A percentile compares a stretch with the other conserved stretches of the same genome.
Evolutionary conservation across 495 filamentous ascomycete genomes (phyloP).

Genomic region (Hypoxylon intermedium): DNA sequence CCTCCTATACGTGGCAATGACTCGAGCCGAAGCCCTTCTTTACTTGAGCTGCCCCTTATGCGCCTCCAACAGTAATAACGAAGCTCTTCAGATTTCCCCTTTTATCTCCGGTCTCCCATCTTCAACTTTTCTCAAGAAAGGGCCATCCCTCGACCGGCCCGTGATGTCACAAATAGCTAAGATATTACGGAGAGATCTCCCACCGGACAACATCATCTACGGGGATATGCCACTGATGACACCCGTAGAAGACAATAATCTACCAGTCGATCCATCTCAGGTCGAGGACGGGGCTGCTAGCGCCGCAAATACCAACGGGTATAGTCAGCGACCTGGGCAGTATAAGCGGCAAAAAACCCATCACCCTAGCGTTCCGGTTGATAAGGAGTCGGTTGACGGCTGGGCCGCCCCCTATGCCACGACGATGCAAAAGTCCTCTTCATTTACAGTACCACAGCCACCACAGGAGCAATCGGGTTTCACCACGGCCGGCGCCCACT

Average conservation of each 20-base stretch:
- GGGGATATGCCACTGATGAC: conserved; percentile 51
- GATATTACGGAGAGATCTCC: conserved; percentile 50
- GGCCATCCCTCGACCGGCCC: conserved; percentile 53
- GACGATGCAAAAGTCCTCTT: conserved; percentile 54
- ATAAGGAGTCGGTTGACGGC: conserved; percentile 33
- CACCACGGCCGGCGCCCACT: conserved; percentile 51
- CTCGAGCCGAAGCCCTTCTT: conserved; percentile 86
- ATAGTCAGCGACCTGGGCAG: conserved; percentile 20
- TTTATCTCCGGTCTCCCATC: conserved; percentile 47
- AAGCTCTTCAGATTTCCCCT: conserved; percentile 47
- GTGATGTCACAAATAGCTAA: conserved; percentile 49
- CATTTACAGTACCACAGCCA: conserved; percentile 48
- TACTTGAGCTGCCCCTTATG: conserved; percentile 82
- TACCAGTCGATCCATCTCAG: conserved; percentile 47
- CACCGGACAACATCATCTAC: conserved; percentile 50
- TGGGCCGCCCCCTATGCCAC: conserved; percentile 50
- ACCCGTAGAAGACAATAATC: conserved; percentile 49
- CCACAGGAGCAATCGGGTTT: conserved; percentile 46
- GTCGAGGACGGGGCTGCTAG: no score
- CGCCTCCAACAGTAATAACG: conserved; percentile 41
- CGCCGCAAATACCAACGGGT: conserved; percentile 1
- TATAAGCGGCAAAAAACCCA: conserved; percentile 42
- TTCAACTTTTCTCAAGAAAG: conserved; percentile 49
- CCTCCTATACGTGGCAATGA: conserved; percentile 98
- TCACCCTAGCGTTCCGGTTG: conserved; percentile 36